Base-by-base conservation (phyloP, 352 stramenopile genomes). In the Peronospora destructor region DNA sequence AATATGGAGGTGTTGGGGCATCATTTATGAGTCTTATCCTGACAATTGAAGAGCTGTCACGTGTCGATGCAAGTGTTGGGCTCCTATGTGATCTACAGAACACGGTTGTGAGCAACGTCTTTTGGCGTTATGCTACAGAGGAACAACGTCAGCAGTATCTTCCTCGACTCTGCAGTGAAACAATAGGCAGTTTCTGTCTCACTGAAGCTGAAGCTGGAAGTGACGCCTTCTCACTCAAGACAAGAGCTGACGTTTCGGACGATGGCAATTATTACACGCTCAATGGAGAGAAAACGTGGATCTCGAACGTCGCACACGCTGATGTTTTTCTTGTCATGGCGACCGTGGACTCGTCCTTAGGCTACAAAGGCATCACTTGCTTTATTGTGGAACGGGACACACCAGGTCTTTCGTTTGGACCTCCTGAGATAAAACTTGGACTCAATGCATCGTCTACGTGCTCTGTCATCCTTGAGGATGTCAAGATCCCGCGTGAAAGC, bases 331-430 rank as follows among this genome's bases (percentile, higher is more conserved):
- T 98, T 12, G 82, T 98, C 14, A 97, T 98, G 78, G 92, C 92
- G 8, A 98, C 87, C 34, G 80, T 80, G 7, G 83, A 97, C 59
- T 64, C 68, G 17, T 73, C 74, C 1, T 49, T 84, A 33, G 87
- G 89, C n/a, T 95, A 98, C 74, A 97, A 95, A 68, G 92, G 92
- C 32, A 97, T 98, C 51, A 98, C 91, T 23, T 95, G 87, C 48
- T 98, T 98, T 62, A 88, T 98, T 62, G 86, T 98, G 7, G 88
- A 97, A 58, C 76, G 88, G 11, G 84, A 76, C 40, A 87, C 71
- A 4, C 73, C 91, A 40, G 85, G 90, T 11, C 63, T 98, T 8
- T 74, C 72, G 35, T 84, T 97, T 44, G 88, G 92, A 12, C 76
- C 76, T 8, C 79, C 84, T 0, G 94, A 98, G 69, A 87, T 96